Base-by-base conservation (phyloP, 805 yeast genomes). In the Pichia membranifaciens region DNA sequence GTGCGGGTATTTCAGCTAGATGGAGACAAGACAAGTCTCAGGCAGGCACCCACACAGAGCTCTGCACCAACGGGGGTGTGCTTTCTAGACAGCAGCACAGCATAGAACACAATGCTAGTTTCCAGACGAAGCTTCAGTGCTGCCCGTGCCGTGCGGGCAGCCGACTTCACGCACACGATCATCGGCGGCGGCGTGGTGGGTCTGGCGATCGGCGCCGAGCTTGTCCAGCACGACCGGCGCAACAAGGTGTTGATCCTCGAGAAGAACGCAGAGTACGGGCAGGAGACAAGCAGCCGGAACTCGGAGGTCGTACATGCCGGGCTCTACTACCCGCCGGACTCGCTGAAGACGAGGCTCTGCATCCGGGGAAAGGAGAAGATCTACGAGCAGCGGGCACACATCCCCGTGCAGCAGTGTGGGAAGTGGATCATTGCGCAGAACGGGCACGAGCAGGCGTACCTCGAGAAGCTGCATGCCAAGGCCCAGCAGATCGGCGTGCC, bases 271-370 rank as follows among this genome's bases (percentile, higher is more conserved):
- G 70, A 70, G 32, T 61, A 79, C 42, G 96, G 96, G 1, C 74
- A 76, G 54, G 96, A 89, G 57, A 87, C 96, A 0, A 83, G 95
- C 5, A 76, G 91, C n/a, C 70, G 96, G 44, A 89, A 89, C 68
- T 85, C 95, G 2, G 97, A 90, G 59, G 97, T 90, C 22, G 83
- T 89, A 21, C 97, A 89, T 65, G 96, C 96, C 0, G 96, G 96
- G 0, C 58, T 89, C 6, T 90, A 90, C 61, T 84, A 86, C 58
- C 95, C 96, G 0, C 66, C 69, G 9, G 76, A 77, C 49, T 74
- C 84, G 2, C 68, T 90, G 45, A 84, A 87, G 58, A 78, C 87
- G 0, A 65, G 70, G 53, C 65, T 89, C 25, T 90, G 96, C 57
- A 70, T 89, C 31, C 72, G 75, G 34, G 97, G 97, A 0, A 88